Evolutionary conservation across 1,284 basidiomycete species (phyloP), one percentile per base, ranked within the genome.

Genomic region (Rhizoctonia solani): DNA sequence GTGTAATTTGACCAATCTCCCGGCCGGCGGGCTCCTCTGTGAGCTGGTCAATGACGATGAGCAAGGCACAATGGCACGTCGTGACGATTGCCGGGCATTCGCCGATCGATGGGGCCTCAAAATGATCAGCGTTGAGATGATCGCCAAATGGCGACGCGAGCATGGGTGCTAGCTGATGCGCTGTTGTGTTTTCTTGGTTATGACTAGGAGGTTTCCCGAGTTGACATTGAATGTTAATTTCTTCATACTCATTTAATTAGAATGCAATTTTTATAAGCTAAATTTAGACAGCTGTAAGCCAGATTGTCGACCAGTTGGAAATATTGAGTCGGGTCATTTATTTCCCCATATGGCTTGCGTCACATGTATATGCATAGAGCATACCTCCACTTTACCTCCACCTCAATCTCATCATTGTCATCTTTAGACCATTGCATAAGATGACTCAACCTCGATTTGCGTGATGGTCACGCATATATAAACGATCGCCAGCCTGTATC

Each of bases 1-100:
- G 9, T 98, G 95, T 78, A 79, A 81, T 59, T 81, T 97, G 53
- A 88, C 94, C 1, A 84, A 85, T 21, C 84, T 93, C 49, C 87
- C 90, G 8, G 81, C 82, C 0, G 95, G 89, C 0, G 97, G 94
- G 1, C 81, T 98, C 2, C 83, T 99, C 32, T 99, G 97, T 76
- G 97, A 99, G 77, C 81, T 99, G 32, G 95, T 99, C 39, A 95
- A 98, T 73, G 94, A 98, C 56, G 87, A 95, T 74, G 84, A 85
- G n/a, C 77, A 84, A 72, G 97, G 97, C 1, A 87, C 82, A n/a
- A 99, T 99, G 93, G 94, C 95, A 42, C 82, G 95, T n/a, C 81
- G 95, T 34, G 95, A 98, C 75, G 94, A 95, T 73, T 97, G 94
- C 75, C 83, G 94, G 73, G 82, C 84, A 59, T 99, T 99, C 75